Base-by-base conservation (phyloP, 2,329 filamentous ascomycete genomes). In the Xylaria sp. region DNA sequence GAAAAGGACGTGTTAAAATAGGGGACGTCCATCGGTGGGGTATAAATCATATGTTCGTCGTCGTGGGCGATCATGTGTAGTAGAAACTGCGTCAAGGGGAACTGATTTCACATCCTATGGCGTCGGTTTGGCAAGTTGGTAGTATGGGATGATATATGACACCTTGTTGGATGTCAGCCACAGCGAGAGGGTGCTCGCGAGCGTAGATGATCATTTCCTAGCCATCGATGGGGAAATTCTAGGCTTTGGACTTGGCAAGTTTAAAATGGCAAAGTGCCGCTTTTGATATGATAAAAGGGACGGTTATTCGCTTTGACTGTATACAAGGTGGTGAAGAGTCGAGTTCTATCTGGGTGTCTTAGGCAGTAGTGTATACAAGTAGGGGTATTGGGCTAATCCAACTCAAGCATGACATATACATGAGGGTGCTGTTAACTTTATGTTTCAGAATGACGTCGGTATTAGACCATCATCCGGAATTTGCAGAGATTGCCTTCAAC, bases 401-500 rank as follows among this genome's bases (percentile, higher is more conserved):
- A 20, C 41, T 13, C 41, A 43, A 20, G 18, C 18, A 13, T 34
- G n/a, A n/a, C n/a, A n/a, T n/a, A n/a, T n/a, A n/a, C n/a, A n/a
- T n/a, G n/a, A n/a, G n/a, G n/a, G n/a, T n/a, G 13, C 34, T n/a
- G 39, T 41, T 41, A 43, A 20, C 2, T n/a, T n/a, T 3, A 32
- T 32, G 8, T 30, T 32, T 10, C 8, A 32, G 10, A 20, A n/a
- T 10, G 5, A 32, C 7, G 25, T 48, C 23, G n/a, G n/a, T 12
- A 39, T 46, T 30, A 65, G 5, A 56, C n/a, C 8, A 65, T 9
- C 69, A 77, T 45, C 41, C 71, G 72, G 45, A 77, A 76, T 65
- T 77, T 79, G 30, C 79, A 63, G 39, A 78, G 66, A 56, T 79
- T 72, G 13, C 67, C 63, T 50, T 75, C 62, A 7, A 76, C 63